These are phyloP conservation scores for Lipomyces mesembrius DNA, from an alignment of 805 yeast genomes.

Conservation along the genomic window DNA sequence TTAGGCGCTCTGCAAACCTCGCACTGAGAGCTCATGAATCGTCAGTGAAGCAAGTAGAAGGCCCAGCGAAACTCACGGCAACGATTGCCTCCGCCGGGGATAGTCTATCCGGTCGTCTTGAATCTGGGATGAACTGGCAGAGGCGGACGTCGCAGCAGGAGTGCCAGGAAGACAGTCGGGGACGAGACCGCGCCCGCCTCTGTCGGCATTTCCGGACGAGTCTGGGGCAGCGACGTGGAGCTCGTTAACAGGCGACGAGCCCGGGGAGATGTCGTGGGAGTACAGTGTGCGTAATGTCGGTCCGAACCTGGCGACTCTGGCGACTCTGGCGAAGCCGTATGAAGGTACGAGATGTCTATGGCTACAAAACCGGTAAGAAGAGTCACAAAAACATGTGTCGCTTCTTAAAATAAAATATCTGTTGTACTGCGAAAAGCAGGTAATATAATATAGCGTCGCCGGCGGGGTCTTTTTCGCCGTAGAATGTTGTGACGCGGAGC, in stretches of 20 bases:
- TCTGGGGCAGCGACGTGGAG: constrained; percentile 3
- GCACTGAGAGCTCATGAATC: constrained; percentile 12
- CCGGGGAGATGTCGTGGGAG: neutral
- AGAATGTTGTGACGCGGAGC: too few species aligned
- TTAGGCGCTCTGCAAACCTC: constrained; percentile 30
- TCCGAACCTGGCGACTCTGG: too few species aligned
- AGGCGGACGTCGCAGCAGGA: neutral
- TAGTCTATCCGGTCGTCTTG: constrained; percentile 23
- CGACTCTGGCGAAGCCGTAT: too few species aligned
- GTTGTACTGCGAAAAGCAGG: too few species aligned
- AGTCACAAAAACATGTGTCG: too few species aligned
- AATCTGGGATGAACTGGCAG: neutral
- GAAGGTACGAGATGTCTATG: too few species aligned
- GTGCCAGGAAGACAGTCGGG: neutral
- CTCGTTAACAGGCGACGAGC: constrained; percentile 5
- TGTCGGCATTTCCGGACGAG: neutral
- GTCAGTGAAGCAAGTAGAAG: neutral
- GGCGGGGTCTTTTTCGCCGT: too few species aligned
- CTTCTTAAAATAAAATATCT: too few species aligned
- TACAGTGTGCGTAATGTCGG: neutral
- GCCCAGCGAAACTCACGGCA: constrained; percentile 20
- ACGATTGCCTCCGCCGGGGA: constrained; percentile 29
- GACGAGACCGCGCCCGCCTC: neutral
- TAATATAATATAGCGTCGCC: too few species aligned
- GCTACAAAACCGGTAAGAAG: too few species aligned